Base-by-base conservation (phyloP, 2,329 filamentous ascomycete species). In the Ophiocordyceps camponoti-leonardi region DNA sequence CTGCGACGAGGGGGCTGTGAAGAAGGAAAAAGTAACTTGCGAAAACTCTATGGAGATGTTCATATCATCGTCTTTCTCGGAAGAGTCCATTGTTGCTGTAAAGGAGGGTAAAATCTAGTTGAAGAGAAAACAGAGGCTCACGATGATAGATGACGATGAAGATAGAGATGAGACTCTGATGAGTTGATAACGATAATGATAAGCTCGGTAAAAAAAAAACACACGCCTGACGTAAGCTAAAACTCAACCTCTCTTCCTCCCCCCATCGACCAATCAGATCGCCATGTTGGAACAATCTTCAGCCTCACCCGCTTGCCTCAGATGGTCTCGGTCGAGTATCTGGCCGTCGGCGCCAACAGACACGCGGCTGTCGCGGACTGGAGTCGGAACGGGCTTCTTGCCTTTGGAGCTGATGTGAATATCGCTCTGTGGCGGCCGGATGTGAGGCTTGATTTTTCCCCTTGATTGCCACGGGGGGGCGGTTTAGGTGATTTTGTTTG, bases 311-410 rank as follows among this genome's bases (percentile, higher is more conserved):
- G 41, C 52, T 51, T 35, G 54, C 69, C 26, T 61, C 61, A 47
- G 42, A 52, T 52, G 39, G 54, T 69, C 26, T 61, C 61, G 26
- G 57, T 67, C 51, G 64, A 69, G 50, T 77, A 79, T 52, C 61
- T 92, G 52, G 81, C 86, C 42, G 79, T 81, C 50, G 92, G 92
- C 49, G 90, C 86, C 42, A 98, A 96, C 62, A 75, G 90, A 54
- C 86, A 96, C 56, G 83, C 90, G 18, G 80, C 82, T 16, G 84
- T 86, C 26, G 88, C 90, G 26, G 90, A 96, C 65, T 98, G 92
- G 92, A 79, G 83, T 58, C 58, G 65, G 19, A 66, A 72, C 50
- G 84, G 83, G 11, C 60, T 87, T 41, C 69, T 98, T 45, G 92
- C 87, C 28, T 98, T 86, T 66, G 92, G 92, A 30, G 82, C 88